Evolutionary conservation across 202 grass and related monocot species (phyloP).

Genomic region (Cymbopogon flexuosus): DNA sequence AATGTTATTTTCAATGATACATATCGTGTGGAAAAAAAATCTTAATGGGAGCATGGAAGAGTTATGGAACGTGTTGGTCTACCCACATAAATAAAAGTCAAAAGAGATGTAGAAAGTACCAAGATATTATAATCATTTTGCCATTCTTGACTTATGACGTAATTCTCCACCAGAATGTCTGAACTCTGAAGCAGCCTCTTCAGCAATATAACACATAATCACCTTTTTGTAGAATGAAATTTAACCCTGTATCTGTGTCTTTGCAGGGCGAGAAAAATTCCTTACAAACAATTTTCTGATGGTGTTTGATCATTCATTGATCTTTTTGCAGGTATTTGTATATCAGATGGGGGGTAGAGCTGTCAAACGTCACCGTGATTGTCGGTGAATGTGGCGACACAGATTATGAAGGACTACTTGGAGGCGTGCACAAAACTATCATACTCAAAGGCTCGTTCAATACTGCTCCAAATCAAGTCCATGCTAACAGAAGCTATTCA

Average conservation of each 20-base stretch:
- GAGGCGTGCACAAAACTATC: constrained; percentile 59
- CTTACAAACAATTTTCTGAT: background rate
- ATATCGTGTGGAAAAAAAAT: background rate
- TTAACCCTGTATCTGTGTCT: background rate
- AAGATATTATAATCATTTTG: background rate
- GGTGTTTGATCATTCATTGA: background rate
- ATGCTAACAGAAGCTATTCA: constrained; percentile 48
- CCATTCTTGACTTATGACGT: background rate
- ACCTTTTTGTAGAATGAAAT: background rate
- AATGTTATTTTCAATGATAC: background rate
- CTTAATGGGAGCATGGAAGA: background rate
- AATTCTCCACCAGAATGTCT: background rate
- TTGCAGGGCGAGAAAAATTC: background rate
- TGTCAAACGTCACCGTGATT: constrained; percentile 60
- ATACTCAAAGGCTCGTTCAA: constrained; percentile 67
- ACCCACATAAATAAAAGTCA: background rate
- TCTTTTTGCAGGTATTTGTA: constrained; percentile 57
- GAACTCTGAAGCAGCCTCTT: background rate
- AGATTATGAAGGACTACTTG: constrained; percentile 69
- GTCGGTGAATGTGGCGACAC: constrained; percentile 76
- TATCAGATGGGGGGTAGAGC: constrained; percentile 60
- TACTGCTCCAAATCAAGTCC: constrained; percentile 48
- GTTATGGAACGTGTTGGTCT: background rate
- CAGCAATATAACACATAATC: background rate
- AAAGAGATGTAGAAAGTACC: background rate